Evolutionary conservation across 192 early-diverging fungal genomes (phyloP).

Genomic region (Entomortierella lignicola): DNA sequence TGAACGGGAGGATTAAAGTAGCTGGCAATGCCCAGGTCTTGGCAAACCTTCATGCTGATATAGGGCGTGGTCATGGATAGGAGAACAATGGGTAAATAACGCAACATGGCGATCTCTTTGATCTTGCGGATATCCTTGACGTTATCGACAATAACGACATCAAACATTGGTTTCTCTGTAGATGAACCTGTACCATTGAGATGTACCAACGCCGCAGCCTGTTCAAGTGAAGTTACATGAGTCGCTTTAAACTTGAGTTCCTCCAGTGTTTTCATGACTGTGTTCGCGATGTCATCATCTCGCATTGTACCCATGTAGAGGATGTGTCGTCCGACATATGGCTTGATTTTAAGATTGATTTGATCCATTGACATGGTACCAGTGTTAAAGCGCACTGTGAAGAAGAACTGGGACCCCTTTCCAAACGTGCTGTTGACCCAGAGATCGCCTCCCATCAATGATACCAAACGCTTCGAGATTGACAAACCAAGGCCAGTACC

Average conservation of each 20-base stretch:
- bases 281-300: slow-evolving; percentile 47
- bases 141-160: slow-evolving; percentile 75
- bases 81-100: slow-evolving; percentile 81
- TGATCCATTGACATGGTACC: slow-evolving; percentile 49
- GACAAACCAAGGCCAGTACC: slow-evolving; percentile 89
- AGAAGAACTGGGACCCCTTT: slow-evolving; percentile 81
- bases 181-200: slow-evolving; percentile 23
- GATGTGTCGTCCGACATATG: slow-evolving; percentile 73
- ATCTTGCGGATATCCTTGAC: slow-evolving; percentile 70
- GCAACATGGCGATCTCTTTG: slow-evolving; percentile 66
- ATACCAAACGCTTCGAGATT: slow-evolving; percentile 81
- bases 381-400: slow-evolving; percentile 71
- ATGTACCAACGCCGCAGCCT: slow-evolving; percentile 58
- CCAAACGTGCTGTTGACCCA: slow-evolving; percentile 81
- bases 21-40: slow-evolving; percentile 75
- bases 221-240: slow-evolving; percentile 57
- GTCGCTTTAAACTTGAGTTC: slow-evolving; percentile 61
- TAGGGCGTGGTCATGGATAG: slow-evolving; percentile 64
- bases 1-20: slow-evolving; percentile 76
- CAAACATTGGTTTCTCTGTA: slow-evolving; percentile 61
- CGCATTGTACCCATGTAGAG: slow-evolving; percentile 70
- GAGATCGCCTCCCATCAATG: slow-evolving; percentile 82
- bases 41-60: slow-evolving; percentile 75
- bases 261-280: slow-evolving; percentile 60
- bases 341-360: slow-evolving; percentile 61